Percentiles rank a stretch among this genome's conserved stretches.
phyloP scores from a whole-genome alignment of 2,329 filamentous ascomycete species.

The Pyrenophora seminiperda region DNA sequence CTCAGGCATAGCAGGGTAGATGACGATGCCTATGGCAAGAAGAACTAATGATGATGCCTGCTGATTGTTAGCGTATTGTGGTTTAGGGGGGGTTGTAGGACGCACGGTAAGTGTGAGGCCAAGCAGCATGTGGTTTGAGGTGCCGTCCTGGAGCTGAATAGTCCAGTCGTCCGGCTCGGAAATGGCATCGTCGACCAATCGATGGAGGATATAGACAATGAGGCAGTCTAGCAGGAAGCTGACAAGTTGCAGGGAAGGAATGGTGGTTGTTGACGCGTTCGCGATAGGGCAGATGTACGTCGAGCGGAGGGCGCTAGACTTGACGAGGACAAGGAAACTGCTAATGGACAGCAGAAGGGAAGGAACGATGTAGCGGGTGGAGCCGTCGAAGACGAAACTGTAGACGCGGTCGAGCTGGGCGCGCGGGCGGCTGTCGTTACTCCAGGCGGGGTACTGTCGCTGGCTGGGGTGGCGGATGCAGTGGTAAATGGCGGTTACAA shows the following conservation, averaged over 20 bases:
- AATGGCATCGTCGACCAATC: conserved; percentile 36
- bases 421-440: conserved; percentile 28
- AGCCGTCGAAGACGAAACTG: conserved; percentile 34
- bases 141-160: conserved; percentile 34
- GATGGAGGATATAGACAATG: conserved; percentile 32
- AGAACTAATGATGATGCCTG: conserved; percentile 41
- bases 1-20: conserved; percentile 41
- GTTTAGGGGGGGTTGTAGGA: neutral
- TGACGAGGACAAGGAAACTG: conserved; percentile 38
- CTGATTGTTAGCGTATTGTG: conserved; percentile 19
- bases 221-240: conserved; percentile 39
- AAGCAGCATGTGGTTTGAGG: conserved; percentile 34
- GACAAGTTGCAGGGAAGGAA: conserved; percentile 40
- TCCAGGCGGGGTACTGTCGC: conserved; percentile 39
- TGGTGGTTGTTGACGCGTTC: conserved; percentile 28
- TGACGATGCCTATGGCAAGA: conserved; percentile 34
- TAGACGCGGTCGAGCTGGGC: conserved; percentile 33
- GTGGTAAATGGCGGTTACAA: conserved; percentile 42
- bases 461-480: conserved; percentile 32
- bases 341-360: conserved; percentile 38
- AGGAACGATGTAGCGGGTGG: conserved; percentile 43
- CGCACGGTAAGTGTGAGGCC: conserved; percentile 40
- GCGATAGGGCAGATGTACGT: conserved; percentile 42
- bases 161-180: conserved; percentile 30
- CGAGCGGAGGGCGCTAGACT: conserved; percentile 36